Evolutionary conservation across 495 filamentous ascomycete species (phyloP), one percentile per base, ranked within the genome.

Genomic region (Peziza echinospora): DNA sequence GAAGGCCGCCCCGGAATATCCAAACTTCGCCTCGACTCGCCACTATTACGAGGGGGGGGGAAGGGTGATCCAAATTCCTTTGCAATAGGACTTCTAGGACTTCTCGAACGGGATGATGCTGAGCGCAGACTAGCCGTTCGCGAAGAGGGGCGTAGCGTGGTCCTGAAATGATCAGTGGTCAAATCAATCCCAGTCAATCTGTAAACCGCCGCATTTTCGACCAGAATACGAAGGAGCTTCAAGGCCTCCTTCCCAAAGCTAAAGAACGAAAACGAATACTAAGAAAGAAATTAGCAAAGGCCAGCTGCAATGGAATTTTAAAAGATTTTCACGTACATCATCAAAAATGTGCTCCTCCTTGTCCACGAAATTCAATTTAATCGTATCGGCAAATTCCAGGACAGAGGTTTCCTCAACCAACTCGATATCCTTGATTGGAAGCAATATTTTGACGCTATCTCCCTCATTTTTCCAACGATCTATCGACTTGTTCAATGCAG

Each of bases 221-320:
- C 8, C 26, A 34, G 26, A 34, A 8, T 34, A 8, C 76, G 78
- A 25, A 97, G 63, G 19, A 89, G 72, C 41, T 77, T 72, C 46
- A 93, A 71, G 5, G 86, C 89, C 48, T 94, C 83, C 55, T 82
- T 76, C 5, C 84, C 84, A 44, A 76, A 80, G 50, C 75, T 79
- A 57, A 93, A 93, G 62, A 96, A 96, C 0, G 86, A 82, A 60
- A 97, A 96, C 58, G 86, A 96, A 61, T 94, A 93, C 82, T 91
- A 49, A 5, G 23, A n/a, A n/a, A n/a, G n/a, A 5, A n/a, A 4
- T 55, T 37, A 51, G 53, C 61, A 44, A 61, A 62, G 52, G 47
- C n/a, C 24, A 46, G 7, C 16, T n/a, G 25, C 21, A 44, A 19
- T 41, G 5, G 16, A 21, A 19, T n/a, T n/a, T n/a, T n/a, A 37